Evolutionary conservation across 192 early-diverging fungal genomes (phyloP), one percentile per base, ranked within the genome.

Genomic region (Irineochytrium annulatum): DNA sequence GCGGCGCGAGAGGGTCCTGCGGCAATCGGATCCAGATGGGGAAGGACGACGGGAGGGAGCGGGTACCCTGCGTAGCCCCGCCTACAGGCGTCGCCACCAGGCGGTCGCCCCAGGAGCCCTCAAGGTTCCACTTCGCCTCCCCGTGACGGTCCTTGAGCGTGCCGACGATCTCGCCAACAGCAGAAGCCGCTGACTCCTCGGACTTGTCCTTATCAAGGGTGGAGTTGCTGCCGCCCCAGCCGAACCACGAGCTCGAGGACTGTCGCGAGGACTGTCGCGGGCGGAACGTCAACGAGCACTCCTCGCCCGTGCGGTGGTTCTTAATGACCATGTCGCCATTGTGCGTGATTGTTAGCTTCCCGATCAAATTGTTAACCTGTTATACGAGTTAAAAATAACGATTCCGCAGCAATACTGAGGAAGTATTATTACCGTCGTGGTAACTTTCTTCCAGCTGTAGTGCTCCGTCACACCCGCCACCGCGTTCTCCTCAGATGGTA

Each of bases 301-400:
- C 57, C 54, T 94, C 90, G 32, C 89, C 87, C 0, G 92, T 92
- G n/a, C 87, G 79, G 70, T 87, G 86, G 70, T 94, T 94, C 14
- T 68, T 63, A 19, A 92, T 78, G n/a, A 83, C 66, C 72, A 94
- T 84, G 56, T 94, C 92, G 34, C 92, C 92, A 61, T 86, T 84
- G 60, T 90, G 87, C 57, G 91, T 91, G 57, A 94, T 88, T 81
- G 85, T 87, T 20, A 90, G 83, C 44, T 77, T 89, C 24, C 90
- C 92, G 70, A 94, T 92, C 55, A 94, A 70, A 69, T 92, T 92
- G 49, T 92, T 86, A 24, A 94, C n/a, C n/a, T n/a, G n/a, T n/a
- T n/a, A n/a, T n/a, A n/a, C n/a, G n/a, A n/a, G n/a, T n/a, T n/a
- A n/a, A n/a, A n/a, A n/a, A n/a, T n/a, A n/a, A n/a, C n/a, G n/a